These are phyloP conservation scores for Myxozyma neglecta DNA, from an alignment of 805 yeast genomes.

Conservation along the genomic window DNA sequence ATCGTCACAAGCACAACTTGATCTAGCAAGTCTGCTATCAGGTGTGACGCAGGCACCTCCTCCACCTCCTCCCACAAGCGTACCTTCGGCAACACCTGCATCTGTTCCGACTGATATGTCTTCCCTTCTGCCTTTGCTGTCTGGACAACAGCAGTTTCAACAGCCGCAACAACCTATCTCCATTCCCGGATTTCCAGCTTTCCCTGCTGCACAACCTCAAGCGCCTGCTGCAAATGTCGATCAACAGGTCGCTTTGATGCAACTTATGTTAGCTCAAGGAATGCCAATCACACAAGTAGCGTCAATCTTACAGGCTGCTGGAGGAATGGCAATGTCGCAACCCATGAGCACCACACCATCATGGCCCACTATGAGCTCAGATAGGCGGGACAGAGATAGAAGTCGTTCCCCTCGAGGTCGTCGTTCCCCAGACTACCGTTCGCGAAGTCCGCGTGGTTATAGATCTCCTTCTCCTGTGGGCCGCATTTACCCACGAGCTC, in stretches of 20 bases:
- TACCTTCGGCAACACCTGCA: not conserved
- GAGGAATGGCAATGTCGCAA: constrained; percentile 13
- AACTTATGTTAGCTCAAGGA: constrained; percentile 42
- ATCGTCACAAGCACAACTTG: not conserved
- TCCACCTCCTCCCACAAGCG: constrained; percentile 7
- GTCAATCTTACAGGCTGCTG: constrained; percentile 25
- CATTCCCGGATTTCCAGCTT: constrained; percentile 19
- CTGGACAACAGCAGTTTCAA: constrained; percentile 1
- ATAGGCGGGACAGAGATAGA: constrained; percentile 22
- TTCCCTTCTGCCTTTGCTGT: constrained; percentile 1
- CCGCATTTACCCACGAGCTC: constrained; percentile 9
- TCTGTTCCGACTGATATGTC: constrained; percentile 5
- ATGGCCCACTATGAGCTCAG: constrained; percentile 21
- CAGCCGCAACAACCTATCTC: constrained; percentile 6
- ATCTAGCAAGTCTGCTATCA: constrained; percentile 5
- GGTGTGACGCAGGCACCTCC: constrained; percentile 8
- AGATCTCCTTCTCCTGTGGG: constrained; percentile 13
- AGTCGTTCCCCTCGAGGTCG: constrained; percentile 34
- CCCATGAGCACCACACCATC: constrained; percentile 23
- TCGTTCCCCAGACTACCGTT: constrained; percentile 32
- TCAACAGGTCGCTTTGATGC: constrained; percentile 48
- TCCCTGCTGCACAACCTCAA: constrained; percentile 3
- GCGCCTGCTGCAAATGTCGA: constrained; percentile 14
- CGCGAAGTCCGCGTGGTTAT: constrained; percentile 30
- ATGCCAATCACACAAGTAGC: constrained; percentile 36